These are phyloP conservation scores for Panaeolus papilionaceus DNA, from an alignment of 768 basidiomycete species.

Conservation along the genomic window DNA sequence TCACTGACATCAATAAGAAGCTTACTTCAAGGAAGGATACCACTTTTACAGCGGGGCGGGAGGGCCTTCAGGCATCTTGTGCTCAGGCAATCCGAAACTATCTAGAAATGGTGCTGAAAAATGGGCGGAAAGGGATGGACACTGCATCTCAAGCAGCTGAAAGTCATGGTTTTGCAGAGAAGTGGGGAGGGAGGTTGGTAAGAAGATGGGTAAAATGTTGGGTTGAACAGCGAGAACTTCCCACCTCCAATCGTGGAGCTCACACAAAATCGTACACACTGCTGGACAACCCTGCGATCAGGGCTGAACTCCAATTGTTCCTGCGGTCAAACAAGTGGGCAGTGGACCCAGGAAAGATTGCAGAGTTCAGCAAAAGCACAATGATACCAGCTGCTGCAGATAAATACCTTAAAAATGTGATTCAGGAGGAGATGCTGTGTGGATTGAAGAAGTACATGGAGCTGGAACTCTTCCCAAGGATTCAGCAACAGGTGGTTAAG, in stretches of 20 bases:
- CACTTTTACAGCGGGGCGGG: constrained; percentile 31
- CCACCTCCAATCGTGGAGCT: constrained; percentile 29
- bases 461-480: constrained; percentile 37
- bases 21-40: constrained; percentile 29
- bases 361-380: constrained; percentile 30
- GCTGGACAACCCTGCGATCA: constrained; percentile 33
- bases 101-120: constrained; percentile 37
- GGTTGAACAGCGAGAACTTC: constrained; percentile 32
- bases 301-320: constrained; percentile 35
- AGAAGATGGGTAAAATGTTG: constrained; percentile 32
- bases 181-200: constrained; percentile 35
- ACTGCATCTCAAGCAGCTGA: constrained; percentile 37
- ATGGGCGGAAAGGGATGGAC: constrained; percentile 24
- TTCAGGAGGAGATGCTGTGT: constrained; percentile 39
- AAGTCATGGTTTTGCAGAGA: constrained; percentile 36
- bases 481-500: constrained; percentile 32
- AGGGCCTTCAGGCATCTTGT: constrained; percentile 35
- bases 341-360: constrained; percentile 39
- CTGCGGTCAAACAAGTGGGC: constrained; percentile 42
- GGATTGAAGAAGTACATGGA: constrained; percentile 42
- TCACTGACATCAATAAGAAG: constrained; percentile 33
- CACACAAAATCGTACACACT: constrained; percentile 37
- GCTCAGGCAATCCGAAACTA: constrained; percentile 34
- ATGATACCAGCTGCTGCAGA: constrained; percentile 33
- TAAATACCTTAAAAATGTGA: constrained; percentile 35